Conservation (phyloP, 768 basidiomycete genomes). For the Myochromella boudieri region DNA sequence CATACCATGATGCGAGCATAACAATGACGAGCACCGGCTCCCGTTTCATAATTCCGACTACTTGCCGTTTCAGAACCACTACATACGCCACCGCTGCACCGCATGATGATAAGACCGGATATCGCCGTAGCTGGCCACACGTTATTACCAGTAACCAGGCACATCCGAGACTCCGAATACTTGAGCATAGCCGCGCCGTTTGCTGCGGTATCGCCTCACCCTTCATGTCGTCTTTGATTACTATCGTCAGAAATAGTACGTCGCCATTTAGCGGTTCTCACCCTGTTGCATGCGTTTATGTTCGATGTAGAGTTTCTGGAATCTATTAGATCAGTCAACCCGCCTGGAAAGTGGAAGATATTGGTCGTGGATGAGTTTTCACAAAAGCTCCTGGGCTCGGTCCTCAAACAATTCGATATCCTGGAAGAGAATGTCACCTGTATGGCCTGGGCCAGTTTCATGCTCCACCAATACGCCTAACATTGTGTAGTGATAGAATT, state of each 20-base stretch:
- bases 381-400: slow-evolving; percentile 77
- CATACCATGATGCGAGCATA: too few species aligned
- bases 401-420: slow-evolving; percentile 92
- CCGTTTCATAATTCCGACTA: too few species aligned
- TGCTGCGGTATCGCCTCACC: slow-evolving; percentile 1
- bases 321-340: slow-evolving; percentile 82
- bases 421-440: slow-evolving; percentile 95
- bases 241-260: slow-evolving; percentile 44
- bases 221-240: slow-evolving; percentile 42
- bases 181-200: background rate
- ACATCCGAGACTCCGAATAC: background rate
- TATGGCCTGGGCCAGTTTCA: slow-evolving; percentile 42
- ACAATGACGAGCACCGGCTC: too few species aligned
- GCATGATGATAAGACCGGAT: slow-evolving; percentile 14
- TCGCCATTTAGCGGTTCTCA: background rate
- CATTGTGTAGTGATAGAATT: slow-evolving; percentile 80
- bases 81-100: background rate
- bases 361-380: slow-evolving; percentile 95
- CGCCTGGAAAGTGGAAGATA: slow-evolving; percentile 93
- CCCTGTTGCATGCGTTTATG: background rate
- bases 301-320: slow-evolving; percentile 73
- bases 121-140: slow-evolving; percentile 17
- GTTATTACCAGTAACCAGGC: background rate
- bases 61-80: too few species aligned
- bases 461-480: background rate